Evolutionary conservation across 2,329 filamentous ascomycete genomes (phyloP).

Genomic region (Talaromyces sp.): DNA sequence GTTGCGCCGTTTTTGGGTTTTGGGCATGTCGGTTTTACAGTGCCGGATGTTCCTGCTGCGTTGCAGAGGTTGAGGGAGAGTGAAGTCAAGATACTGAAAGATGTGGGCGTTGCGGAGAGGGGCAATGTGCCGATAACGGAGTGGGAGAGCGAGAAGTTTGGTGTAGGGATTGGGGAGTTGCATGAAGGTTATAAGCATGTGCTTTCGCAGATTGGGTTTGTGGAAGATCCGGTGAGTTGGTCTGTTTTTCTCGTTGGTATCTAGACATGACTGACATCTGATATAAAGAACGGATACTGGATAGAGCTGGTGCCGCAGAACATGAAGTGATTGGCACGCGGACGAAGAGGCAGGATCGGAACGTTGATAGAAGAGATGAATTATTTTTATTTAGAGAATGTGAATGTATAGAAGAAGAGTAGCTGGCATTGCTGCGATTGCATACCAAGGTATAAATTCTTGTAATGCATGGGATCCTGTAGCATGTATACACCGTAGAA

Average conservation of each 20-base stretch:
- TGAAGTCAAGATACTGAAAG: slow-evolving; percentile 36
- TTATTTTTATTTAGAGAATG: background rate
- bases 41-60: slow-evolving; percentile 33
- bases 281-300: slow-evolving; percentile 1
- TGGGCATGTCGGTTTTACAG: slow-evolving; percentile 38
- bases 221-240: slow-evolving; percentile 36
- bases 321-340: background rate
- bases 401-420: background rate
- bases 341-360: background rate
- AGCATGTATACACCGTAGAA: background rate
- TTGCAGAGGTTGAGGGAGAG: slow-evolving; percentile 28
- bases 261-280: background rate
- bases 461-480: background rate
- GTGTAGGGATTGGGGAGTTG: slow-evolving; percentile 32
- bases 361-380: background rate
- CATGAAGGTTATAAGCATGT: slow-evolving; percentile 34
- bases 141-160: slow-evolving; percentile 30
- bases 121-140: slow-evolving; percentile 31
- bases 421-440: background rate
- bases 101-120: slow-evolving; percentile 29
- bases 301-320: slow-evolving; percentile 3
- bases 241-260: no score
- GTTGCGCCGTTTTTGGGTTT: slow-evolving; percentile 35
- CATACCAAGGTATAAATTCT: background rate
- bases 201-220: slow-evolving; percentile 37